Evolutionary conservation across 345 rosid genomes (phyloP).

Genomic region (Eucalyptus victrix): DNA sequence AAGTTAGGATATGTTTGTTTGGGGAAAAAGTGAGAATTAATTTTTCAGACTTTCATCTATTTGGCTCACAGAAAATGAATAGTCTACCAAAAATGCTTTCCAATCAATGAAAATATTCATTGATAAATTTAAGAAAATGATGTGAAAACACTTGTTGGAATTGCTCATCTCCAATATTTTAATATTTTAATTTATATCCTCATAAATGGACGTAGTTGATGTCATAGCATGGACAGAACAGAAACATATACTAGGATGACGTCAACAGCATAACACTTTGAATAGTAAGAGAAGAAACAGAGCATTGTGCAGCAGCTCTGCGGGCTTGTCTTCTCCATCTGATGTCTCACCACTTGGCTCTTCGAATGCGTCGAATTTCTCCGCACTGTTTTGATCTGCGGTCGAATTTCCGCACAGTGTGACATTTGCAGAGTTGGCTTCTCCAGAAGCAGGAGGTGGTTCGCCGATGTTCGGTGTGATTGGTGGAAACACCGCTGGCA

Average conservation of each 20-base stretch:
- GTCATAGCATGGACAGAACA: neutral
- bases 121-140: no score
- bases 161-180: no score
- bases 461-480: neutral
- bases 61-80: no score
- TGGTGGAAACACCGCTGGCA: neutral
- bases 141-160: no score
- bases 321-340: neutral
- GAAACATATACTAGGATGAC: neutral
- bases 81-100: no score
- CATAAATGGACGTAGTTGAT: neutral
- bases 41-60: no score
- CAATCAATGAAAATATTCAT: no score
- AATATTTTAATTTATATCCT: neutral
- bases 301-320: neutral
- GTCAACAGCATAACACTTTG: neutral
- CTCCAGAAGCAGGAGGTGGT: neutral
- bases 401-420: rapidly evolving
- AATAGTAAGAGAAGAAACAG: neutral
- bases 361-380: neutral
- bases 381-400: rapidly evolving
- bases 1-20: neutral
- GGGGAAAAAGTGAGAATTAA: no score
- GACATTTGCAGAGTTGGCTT: neutral
- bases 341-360: neutral